Base-by-base conservation (phyloP, 2,329 filamentous ascomycete genomes). In the Paradendryphiella salina region DNA sequence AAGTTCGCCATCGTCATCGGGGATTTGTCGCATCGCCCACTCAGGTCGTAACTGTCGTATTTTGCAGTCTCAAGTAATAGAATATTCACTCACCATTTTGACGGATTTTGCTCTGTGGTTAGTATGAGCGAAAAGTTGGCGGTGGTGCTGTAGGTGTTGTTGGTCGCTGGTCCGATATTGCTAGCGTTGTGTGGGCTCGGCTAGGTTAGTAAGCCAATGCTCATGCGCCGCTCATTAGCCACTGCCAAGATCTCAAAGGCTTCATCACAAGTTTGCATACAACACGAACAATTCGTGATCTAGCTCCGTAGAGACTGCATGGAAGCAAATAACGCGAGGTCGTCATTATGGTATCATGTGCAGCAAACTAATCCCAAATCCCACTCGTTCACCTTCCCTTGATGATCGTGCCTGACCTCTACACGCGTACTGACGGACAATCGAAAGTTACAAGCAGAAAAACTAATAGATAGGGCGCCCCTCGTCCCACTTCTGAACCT, bases 401-500 rank as follows among this genome's bases (percentile, higher is more conserved):
- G 11, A 31, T 29, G 15, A 18, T 40, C 35, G 23, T 37, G 6
- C 17, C 13, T 32, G 18, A n/a, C 31, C 23, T 32, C 38, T 40
- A 5, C 20, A 49, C 28, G 21, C 45, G 13, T 23, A 26, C 39
- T 38, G 34, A 36, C 44, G 29, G 40, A 35, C 29, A 43, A 52
- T 48, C 7, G 36, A 40, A 43, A 46, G 8, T 36, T 21, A 26
- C 34, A 14, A 36, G 21, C 31, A 15, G 21, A 10, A 35, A 42
- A 21, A 61, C 51, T 64, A 80, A 63, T 80, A 80, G 42, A 78
- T 73, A 37, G 76, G 71, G 59, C 74, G 70, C 8, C 75, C 73
- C 56, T 80, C 79, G 40, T 80, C 73, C 79, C 78, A 80, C 37
- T 57, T 55, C 59, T 70, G 69, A 46, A 59, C 58, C 44, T 73